Evolutionary conservation across 495 filamentous ascomycete genomes (phyloP).

Genomic region (Cercophora samala): DNA sequence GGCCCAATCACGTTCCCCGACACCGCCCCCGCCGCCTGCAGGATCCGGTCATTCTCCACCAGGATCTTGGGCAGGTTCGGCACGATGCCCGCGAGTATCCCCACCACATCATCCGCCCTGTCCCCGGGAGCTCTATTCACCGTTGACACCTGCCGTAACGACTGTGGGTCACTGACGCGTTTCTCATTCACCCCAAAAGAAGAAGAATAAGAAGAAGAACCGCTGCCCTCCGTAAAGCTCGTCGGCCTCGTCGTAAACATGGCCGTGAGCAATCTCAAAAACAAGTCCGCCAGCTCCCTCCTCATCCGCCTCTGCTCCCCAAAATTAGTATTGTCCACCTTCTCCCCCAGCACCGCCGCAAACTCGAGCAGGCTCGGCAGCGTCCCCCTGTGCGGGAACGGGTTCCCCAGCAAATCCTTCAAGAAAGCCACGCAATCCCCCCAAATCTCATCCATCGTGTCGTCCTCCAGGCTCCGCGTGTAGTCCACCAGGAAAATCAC

Average conservation of each 20-base stretch:
- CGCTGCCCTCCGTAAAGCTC: constrained; percentile 47
- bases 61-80: constrained; percentile 83
- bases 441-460: constrained; percentile 99
- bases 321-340: constrained; percentile 96
- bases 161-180: constrained; percentile 19
- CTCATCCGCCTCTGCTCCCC: constrained; percentile 94
- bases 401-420: constrained; percentile 85
- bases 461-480: constrained; percentile 84
- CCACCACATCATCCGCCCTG: constrained; percentile 71
- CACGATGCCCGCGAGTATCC: constrained; percentile 72
- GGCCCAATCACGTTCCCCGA: constrained; percentile 81
- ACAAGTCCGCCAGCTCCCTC: constrained; percentile 84
- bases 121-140: constrained; percentile 33
- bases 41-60: constrained; percentile 78
- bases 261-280: constrained; percentile 80
- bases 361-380: constrained; percentile 86
- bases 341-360: constrained; percentile 81
- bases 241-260: constrained; percentile 85
- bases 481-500: constrained; percentile 88
- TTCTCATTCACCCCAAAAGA: constrained; percentile 34
- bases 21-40: constrained; percentile 70
- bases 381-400: constrained; percentile 89
- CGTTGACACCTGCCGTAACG: constrained; percentile 22
- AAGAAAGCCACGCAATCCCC: constrained; percentile 88
- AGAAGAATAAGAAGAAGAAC: neutral